These are phyloP conservation scores for Calonectria naviculata DNA, from an alignment of 2,329 filamentous ascomycete genomes.

Conservation along the genomic window DNA sequence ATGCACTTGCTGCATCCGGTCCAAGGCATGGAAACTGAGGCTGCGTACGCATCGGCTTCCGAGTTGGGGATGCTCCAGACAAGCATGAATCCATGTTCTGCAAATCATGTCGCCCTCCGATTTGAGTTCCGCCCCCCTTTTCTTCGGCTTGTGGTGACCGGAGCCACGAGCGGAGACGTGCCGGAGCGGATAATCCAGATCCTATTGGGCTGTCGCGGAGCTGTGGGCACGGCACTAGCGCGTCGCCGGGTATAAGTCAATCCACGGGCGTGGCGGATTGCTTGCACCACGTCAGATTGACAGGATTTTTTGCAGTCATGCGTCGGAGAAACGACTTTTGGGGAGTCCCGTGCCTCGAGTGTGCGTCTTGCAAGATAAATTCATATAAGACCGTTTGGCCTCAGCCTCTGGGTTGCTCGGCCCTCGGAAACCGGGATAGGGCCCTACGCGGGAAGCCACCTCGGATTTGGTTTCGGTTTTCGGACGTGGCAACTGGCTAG, in stretches of 20 bases:
- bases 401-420: not conserved
- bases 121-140: not conserved
- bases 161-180: not conserved
- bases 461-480: not conserved
- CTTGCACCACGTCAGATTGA: not conserved
- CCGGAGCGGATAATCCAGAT: conserved; percentile 4
- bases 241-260: conserved; percentile 10
- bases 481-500: not conserved
- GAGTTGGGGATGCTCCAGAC: not conserved
- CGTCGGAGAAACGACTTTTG: not conserved
- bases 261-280: conserved; percentile 6
- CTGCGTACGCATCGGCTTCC: not conserved
- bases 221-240: not conserved
- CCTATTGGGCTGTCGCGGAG: not conserved
- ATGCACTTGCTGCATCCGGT: not conserved
- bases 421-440: not conserved
- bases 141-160: not conserved
- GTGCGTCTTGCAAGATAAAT: not conserved
- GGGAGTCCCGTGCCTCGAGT: not conserved
- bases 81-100: not conserved
- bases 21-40: not conserved
- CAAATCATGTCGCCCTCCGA: not conserved
- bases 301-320: not conserved
- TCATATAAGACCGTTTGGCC: not conserved
- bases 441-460: too few relatives aligned